Evolutionary conservation across 208 protist species (phyloP), one percentile per base, ranked within the genome.

Genomic region (Leishmania martiniquensis): DNA sequence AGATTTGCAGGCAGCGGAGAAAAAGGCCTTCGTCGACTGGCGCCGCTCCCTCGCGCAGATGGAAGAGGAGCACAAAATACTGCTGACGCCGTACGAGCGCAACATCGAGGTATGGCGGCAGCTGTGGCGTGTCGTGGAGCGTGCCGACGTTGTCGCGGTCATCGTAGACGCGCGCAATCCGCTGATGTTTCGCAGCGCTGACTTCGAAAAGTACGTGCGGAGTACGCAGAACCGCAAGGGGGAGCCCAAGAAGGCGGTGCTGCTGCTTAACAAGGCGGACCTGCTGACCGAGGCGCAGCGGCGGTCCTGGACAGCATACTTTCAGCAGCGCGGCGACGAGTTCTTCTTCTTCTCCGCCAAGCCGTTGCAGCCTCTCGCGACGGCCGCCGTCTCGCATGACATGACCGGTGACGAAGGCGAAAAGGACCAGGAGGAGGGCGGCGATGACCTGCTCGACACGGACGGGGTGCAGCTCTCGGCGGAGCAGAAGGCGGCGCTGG

Each of bases 61-160:
- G 39, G 98, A 99, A 82, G 94, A 99, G 80, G 83, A 98, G 59
- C 89, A 99, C 73, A 87, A 96, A 77, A 77, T 99, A 10, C 65
- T 97, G 44, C 81, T 99, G 73, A 99, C 99, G 42, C 99, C 99
- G 37, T 99, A 99, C 80, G 99, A 99, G 90, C 99, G 99, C 81
- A 99, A 99, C 87, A 66, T 99, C 12, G 98, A 99, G 85, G 97
- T 99, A 32, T 99, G 99, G 99, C 91, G 99, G 45, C 99, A 99
- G 89, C 91, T 99, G 49, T 99, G 99, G 99, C 93, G 99, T 37
- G 98, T 99, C 51, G 88, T 98, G 45, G 99, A 99, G 90, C 93
- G 98, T 34, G 92, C 91, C 12, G 93, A 99, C 79, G 72, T 99
- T 13, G 86, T 99, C 9, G 75, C 98, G 9, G 91, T 99, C 81